These are phyloP conservation scores for Aaosphaeria pasadenensis DNA, from an alignment of 2,329 filamentous ascomycete genomes.

Conservation along the genomic window DNA sequence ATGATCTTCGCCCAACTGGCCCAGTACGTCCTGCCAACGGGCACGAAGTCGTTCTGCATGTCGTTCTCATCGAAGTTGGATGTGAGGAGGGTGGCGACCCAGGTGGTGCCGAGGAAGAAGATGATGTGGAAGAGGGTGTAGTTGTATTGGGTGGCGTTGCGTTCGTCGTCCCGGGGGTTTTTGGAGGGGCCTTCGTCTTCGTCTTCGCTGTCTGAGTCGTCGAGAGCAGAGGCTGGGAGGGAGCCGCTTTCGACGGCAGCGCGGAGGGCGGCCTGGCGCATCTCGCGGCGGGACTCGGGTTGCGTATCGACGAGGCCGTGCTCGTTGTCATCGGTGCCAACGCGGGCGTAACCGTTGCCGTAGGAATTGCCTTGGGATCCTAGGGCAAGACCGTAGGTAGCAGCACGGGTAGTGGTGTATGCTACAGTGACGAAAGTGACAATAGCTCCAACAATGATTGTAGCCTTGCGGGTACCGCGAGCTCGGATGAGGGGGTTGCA, in stretches of 20 bases:
- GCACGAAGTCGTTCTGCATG: conserved; percentile 70
- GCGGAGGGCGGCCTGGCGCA: conserved; percentile 88
- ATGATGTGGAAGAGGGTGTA: conserved; percentile 96
- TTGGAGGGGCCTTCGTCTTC: conserved; percentile 60
- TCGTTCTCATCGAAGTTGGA: conserved; percentile 69
- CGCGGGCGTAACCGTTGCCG: conserved; percentile 52
- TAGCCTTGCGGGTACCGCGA: conserved; percentile 83
- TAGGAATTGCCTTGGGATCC: conserved; percentile 57
- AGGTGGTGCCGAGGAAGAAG: conserved; percentile 92
- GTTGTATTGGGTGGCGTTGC: conserved; percentile 87
- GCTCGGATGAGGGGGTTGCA: conserved; percentile 92
- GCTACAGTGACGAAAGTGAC: conserved; percentile 96
- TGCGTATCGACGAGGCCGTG: conserved; percentile 88
- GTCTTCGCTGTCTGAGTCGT: conserved; percentile 66
- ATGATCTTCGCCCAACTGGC: conserved; percentile 99
- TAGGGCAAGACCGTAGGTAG: conserved; percentile 81
- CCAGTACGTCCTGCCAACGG: conserved; percentile 92
- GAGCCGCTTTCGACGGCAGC: conserved; percentile 90
- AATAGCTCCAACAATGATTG: conserved; percentile 86
- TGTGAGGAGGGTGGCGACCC: conserved; percentile 88
- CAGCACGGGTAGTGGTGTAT: conserved; percentile 94
- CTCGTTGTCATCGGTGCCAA: conserved; percentile 70
- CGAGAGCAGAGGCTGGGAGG: conserved; percentile 82
- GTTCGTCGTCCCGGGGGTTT: conserved; percentile 79
- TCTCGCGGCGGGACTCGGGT: conserved; percentile 75